Base-by-base conservation (phyloP, 2,329 filamentous ascomycete genomes). In the Colletotrichum trifolii region DNA sequence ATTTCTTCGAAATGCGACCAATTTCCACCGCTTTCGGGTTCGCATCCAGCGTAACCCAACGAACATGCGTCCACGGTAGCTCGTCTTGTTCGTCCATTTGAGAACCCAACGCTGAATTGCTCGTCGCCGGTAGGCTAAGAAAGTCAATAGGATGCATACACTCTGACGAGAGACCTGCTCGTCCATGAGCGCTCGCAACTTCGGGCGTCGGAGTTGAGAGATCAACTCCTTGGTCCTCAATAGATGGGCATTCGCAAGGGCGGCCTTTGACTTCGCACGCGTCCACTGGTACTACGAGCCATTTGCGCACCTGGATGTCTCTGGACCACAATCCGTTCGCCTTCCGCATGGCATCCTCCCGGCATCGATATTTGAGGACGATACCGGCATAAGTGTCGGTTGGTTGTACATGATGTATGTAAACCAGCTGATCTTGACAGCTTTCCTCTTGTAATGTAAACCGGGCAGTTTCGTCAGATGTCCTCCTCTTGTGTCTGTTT, bases 251-350 rank as follows among this genome's bases (percentile, higher is more conserved):
- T n/a, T 87, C 83, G 72, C 87, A 89, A 13, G 86, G 85, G 54
- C 89, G 86, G 36, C 95, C 94, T 73, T 94, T 96, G 46, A 94
- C 83, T 46, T 91, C 89, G 76, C 95, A 98, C 45, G 93, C 91
- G 75, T 97, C 94, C 5, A 98, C 93, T 0, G 96, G 96, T 56
- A 99, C 81, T 8, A 94, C 85, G 13, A 99, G 85, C 68, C 88
- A 90, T 72, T 92, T 92, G 64, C 94, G 89, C 52, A 89, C 88
- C 75, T 97, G 95, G 40, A 98, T 91, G 74, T 98, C 96, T 68
- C 94, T 93, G 7, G 94, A 93, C 96, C 96, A 99, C 73, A 99
- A 89, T 10, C 96, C 89, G 75, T 99, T 99, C 43, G 93, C 89
- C 75, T 92, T 96, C 64, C 93, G 87, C 69, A 99, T 89, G 2